Percentiles rank a stretch among this genome's conserved stretches.
phyloP scores from a whole-genome alignment of 1,284 basidiomycete species.

The Malassezia yamatoensis region DNA sequence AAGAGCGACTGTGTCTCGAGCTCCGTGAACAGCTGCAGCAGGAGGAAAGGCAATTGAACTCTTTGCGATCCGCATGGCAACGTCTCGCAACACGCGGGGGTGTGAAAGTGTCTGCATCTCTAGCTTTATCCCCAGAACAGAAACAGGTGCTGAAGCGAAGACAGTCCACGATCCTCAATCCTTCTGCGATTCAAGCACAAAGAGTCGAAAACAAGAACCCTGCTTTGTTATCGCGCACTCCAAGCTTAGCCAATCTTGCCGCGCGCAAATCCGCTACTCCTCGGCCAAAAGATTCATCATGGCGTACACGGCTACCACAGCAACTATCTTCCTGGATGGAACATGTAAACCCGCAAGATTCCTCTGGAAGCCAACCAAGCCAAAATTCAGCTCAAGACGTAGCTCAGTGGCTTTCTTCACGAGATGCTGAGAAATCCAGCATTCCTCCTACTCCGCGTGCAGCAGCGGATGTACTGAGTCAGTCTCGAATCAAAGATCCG shows the following conservation, averaged over 20 bases:
- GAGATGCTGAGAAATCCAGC: neutral
- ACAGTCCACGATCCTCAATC: neutral
- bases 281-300: neutral
- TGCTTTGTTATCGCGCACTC: too few relatives aligned
- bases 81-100: conserved; percentile 8
- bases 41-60: conserved; percentile 7
- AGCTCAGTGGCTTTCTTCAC: neutral
- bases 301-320: neutral
- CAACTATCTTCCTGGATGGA: neutral
- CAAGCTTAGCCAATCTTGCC: too few relatives aligned
- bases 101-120: neutral
- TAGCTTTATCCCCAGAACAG: neutral
- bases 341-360: neutral
- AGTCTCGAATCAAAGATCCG: neutral
- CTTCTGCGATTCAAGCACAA: neutral
- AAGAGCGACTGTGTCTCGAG: conserved; percentile 16
- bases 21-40: conserved; percentile 13
- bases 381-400: neutral
- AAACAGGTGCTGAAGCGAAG: neutral
- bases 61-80: conserved; percentile 13
- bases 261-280: too few relatives aligned
- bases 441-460: neutral
- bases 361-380: neutral
- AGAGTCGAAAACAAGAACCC: neutral
- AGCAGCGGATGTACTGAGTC: neutral